Percentiles rank a stretch among this genome's conserved stretches.
These are phyloP conservation scores for Chlorophyllum brunneum DNA, from an alignment of 768 basidiomycete genomes.

Conservation along the genomic window DNA sequence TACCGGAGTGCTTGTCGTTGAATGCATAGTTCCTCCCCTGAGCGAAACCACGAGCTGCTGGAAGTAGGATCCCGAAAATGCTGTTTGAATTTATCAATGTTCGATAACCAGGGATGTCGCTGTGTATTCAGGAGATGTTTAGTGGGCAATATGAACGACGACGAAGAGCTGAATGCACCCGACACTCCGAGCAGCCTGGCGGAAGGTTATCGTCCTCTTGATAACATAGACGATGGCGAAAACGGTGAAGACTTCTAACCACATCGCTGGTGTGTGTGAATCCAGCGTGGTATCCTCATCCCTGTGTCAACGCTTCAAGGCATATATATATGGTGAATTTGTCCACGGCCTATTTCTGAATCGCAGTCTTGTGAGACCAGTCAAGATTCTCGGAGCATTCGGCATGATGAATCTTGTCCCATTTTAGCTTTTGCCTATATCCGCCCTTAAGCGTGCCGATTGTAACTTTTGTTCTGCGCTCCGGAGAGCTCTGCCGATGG, in stretches of 20 bases:
- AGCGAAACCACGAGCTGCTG: not conserved
- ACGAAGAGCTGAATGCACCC: not conserved
- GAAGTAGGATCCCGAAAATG: not conserved
- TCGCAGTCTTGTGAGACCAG: too few species aligned
- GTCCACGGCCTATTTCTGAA: too few species aligned
- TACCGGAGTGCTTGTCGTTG: constrained; percentile 1
- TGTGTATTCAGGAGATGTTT: not conserved
- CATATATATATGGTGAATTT: too few species aligned
- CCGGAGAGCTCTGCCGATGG: too few species aligned
- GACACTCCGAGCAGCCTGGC: not conserved
- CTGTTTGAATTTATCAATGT: not conserved
- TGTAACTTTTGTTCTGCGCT: too few species aligned
- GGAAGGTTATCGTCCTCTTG: not conserved
- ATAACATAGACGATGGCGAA: not conserved
- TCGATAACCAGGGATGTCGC: constrained; percentile 6
- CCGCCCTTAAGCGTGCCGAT: too few species aligned
- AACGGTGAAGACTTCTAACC: not conserved
- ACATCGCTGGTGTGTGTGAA: too few species aligned
- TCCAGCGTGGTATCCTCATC: too few species aligned
- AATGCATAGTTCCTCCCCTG: constrained; percentile 3
- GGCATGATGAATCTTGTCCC: too few species aligned
- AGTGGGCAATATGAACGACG: not conserved
- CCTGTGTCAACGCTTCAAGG: too few species aligned
- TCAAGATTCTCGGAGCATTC: too few species aligned
- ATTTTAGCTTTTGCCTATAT: too few species aligned